These are phyloP conservation scores for Cryphonectria japonica DNA, from an alignment of 2,329 filamentous ascomycete species.

Conservation along the genomic window DNA sequence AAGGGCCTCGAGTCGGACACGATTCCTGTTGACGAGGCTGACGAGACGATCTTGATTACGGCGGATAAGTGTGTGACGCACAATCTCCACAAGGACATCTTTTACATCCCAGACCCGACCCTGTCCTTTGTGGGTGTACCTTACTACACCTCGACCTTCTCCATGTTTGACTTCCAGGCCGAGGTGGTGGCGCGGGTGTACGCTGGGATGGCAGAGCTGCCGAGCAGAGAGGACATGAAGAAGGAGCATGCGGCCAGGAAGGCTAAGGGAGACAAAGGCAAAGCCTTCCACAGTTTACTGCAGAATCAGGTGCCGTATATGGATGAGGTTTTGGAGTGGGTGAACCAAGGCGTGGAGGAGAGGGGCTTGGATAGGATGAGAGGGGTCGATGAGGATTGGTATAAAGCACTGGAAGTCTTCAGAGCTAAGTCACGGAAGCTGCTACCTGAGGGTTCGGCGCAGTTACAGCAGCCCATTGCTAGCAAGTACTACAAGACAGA, in stretches of 20 bases:
- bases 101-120: slow-evolving; percentile 69
- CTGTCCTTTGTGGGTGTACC: slow-evolving; percentile 67
- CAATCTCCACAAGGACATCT: slow-evolving; percentile 72
- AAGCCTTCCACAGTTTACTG: slow-evolving; percentile 44
- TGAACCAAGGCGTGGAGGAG: slow-evolving; percentile 31
- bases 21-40: slow-evolving; percentile 48
- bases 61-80: slow-evolving; percentile 64
- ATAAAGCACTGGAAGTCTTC: slow-evolving; percentile 30
- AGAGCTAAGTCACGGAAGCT: slow-evolving; percentile 29
- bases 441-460: slow-evolving; percentile 16
- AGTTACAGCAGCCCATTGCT: slow-evolving; percentile 27
- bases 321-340: slow-evolving; percentile 36
- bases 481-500: slow-evolving; percentile 25
- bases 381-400: slow-evolving; percentile 41
- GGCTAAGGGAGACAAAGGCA: slow-evolving; percentile 38
- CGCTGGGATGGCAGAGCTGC: slow-evolving; percentile 53
- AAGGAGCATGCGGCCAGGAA: slow-evolving; percentile 39
- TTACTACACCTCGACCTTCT: slow-evolving; percentile 69
- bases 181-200: slow-evolving; percentile 62
- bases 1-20: slow-evolving; percentile 48
- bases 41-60: slow-evolving; percentile 60
- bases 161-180: slow-evolving; percentile 72
- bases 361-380: slow-evolving; percentile 35
- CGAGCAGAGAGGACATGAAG: slow-evolving; percentile 45
- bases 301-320: slow-evolving; percentile 36